Conservation (phyloP, 1,139 yeast species). For the Candida neerlandica region DNA sequence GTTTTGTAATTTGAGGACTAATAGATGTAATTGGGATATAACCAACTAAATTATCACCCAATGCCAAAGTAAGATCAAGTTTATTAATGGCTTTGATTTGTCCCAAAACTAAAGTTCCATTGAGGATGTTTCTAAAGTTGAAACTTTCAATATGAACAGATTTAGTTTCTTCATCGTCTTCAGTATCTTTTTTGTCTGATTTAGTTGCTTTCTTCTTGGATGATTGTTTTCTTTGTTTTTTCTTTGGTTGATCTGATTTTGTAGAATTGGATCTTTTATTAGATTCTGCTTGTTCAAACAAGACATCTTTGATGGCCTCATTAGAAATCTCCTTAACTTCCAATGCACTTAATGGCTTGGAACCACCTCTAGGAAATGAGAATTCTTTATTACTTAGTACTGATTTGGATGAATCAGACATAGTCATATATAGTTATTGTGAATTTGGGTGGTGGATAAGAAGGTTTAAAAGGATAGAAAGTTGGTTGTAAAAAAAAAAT, state of each 20-base stretch:
- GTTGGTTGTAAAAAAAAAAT: background rate
- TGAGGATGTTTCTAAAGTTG: slow-evolving; percentile 58
- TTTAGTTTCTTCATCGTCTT: slow-evolving; percentile 27
- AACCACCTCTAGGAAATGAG: slow-evolving; percentile 96
- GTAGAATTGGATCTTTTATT: slow-evolving; percentile 31
- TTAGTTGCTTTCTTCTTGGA: background rate
- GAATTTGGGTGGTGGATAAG: background rate
- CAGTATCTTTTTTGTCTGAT: slow-evolving; percentile 19
- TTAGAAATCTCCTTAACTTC: slow-evolving; percentile 92
- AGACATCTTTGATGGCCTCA: slow-evolving; percentile 86
- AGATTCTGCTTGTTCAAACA: slow-evolving; percentile 55
- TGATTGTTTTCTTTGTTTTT: slow-evolving; percentile 20
- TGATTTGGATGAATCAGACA: slow-evolving; percentile 22
- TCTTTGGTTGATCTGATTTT: slow-evolving; percentile 29
- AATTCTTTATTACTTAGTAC: slow-evolving; percentile 53
- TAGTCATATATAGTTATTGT: slow-evolving; percentile 7
- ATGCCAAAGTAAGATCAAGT: slow-evolving; percentile 65
- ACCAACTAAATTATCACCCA: slow-evolving; percentile 86
- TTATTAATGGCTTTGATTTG: slow-evolving; percentile 65
- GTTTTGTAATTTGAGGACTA: slow-evolving; percentile 60
- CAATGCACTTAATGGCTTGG: slow-evolving; percentile 79
- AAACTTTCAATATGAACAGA: slow-evolving; percentile 58
- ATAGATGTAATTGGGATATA: slow-evolving; percentile 76
- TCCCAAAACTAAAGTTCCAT: slow-evolving; percentile 78
- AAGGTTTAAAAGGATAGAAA: background rate